These are phyloP conservation scores for Takashimella tepidaria DNA, from an alignment of 1,284 basidiomycete genomes.

Conservation along the genomic window DNA sequence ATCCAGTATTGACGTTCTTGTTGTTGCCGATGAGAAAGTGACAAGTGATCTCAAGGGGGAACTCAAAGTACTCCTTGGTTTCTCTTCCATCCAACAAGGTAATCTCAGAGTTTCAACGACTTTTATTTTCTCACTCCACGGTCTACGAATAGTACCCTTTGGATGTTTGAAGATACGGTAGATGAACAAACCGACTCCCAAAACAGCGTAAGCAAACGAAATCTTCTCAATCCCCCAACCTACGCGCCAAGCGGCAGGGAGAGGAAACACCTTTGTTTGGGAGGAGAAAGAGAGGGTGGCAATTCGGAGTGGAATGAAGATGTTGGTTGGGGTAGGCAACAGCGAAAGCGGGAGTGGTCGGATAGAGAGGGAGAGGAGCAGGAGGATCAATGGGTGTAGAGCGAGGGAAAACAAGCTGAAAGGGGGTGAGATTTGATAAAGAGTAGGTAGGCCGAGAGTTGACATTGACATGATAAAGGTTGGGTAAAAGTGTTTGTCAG, in stretches of 20 bases:
- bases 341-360: background rate
- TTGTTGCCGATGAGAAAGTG: background rate
- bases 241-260: background rate
- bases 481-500: no score
- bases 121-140: no score
- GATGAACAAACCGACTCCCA: background rate
- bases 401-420: background rate
- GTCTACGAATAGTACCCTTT: background rate
- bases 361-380: background rate
- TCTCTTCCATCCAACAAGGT: background rate
- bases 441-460: no score
- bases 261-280: background rate
- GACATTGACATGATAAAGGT: no score
- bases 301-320: background rate
- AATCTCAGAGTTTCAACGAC: background rate
- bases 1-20: background rate
- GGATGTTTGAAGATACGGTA: background rate
- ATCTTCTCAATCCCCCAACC: background rate
- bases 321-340: background rate
- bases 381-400: background rate
- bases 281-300: no score
- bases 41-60: no score
- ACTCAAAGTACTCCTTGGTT: no score
- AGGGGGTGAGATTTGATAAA: background rate
- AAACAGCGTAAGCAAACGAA: background rate